A percentile compares a stretch with the other conserved stretches of the same genome.
Evolutionary conservation across 2,329 filamentous ascomycete species (phyloP).

Genomic region (Arthrobotrys iridis): DNA sequence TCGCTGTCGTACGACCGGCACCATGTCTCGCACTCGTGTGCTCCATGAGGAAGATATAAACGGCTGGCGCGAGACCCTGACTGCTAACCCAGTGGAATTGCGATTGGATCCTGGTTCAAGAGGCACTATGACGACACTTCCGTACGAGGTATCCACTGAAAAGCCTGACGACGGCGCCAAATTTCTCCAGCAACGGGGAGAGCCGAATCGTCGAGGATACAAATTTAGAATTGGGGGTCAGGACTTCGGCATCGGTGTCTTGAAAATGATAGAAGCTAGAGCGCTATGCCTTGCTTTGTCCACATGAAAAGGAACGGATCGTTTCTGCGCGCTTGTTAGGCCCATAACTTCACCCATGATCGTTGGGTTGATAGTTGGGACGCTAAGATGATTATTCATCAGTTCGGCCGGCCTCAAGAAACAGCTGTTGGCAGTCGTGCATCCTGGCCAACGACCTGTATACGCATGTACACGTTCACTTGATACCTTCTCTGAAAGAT

Average conservation of each 20-base stretch:
- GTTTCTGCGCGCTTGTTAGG: slow-evolving; percentile 28
- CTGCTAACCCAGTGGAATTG: slow-evolving; percentile 4
- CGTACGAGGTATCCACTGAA: slow-evolving; percentile 13
- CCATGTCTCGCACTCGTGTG: slow-evolving; percentile 25
- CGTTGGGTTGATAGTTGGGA: background rate
- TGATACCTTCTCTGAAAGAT: background rate
- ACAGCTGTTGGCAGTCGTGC: background rate
- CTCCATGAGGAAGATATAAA: slow-evolving; percentile 33
- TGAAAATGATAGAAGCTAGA: background rate
- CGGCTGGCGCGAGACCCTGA: slow-evolving; percentile 36
- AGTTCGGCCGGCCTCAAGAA: slow-evolving; percentile 19
- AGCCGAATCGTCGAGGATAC: slow-evolving; percentile 15
- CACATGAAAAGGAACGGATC: background rate
- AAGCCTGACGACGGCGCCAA: slow-evolving; percentile 29
- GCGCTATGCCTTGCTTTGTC: background rate
- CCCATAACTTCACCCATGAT: background rate
- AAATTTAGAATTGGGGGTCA: slow-evolving; percentile 14
- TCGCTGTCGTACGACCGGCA: slow-evolving; percentile 38
- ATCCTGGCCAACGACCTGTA: background rate
- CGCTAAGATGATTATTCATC: slow-evolving; percentile 31
- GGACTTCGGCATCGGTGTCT: background rate
- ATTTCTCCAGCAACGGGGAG: slow-evolving; percentile 30
- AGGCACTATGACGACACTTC: slow-evolving; percentile 39
- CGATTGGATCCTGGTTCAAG: background rate
- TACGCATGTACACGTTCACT: background rate